Base-by-base conservation (phyloP, 2,329 filamentous ascomycete genomes). In the Talaromyces sp. region DNA sequence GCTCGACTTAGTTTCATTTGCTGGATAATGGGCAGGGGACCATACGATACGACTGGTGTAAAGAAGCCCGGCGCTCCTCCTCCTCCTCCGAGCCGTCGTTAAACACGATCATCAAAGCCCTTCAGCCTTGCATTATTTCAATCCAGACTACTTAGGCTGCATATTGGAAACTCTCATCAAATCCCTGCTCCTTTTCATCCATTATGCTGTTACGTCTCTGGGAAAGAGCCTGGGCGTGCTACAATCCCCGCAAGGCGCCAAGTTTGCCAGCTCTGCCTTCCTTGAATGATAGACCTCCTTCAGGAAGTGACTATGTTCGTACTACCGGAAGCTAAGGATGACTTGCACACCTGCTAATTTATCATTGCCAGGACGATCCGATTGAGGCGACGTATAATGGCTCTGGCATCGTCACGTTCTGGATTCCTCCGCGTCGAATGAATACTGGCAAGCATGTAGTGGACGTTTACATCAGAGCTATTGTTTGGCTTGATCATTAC, bases 41-140 rank as follows among this genome's bases (percentile, higher is more conserved):
- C 77, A 61, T 81, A 81, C 63, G 79, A 81, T 65, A 81, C 79
- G 35, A 81, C 79, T 8, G 79, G 79, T 32, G 77, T 81, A 27
- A 78, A 79, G 66, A 80, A 81, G 70, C 79, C 78, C 49, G 69
- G 70, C 43, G 71, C 70, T 65, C 73, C 75, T 62, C 77, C 78
- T 66, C 79, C 78, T 63, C 77, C 75, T 49, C 76, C 38, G 6
- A 21, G 24, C 29, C 17, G 24, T 31, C 24, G 21, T 49, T 38
- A 11, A 54, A 32, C 29, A 14, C 53, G 29, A 55, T 21, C 31
- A 24, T 21, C 31, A 55, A 35, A 17, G 14, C 49, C 24, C 49
- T 51, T 51, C 49, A 51, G 49, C 49, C 19, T 27, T 26, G 51
- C 58, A 59, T 19, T 26, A 59, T 59, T 59, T 59, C 58, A 59